Base-by-base conservation (phyloP, 2,329 filamentous ascomycete species). In the Ilyonectria mors-panacis region DNA sequence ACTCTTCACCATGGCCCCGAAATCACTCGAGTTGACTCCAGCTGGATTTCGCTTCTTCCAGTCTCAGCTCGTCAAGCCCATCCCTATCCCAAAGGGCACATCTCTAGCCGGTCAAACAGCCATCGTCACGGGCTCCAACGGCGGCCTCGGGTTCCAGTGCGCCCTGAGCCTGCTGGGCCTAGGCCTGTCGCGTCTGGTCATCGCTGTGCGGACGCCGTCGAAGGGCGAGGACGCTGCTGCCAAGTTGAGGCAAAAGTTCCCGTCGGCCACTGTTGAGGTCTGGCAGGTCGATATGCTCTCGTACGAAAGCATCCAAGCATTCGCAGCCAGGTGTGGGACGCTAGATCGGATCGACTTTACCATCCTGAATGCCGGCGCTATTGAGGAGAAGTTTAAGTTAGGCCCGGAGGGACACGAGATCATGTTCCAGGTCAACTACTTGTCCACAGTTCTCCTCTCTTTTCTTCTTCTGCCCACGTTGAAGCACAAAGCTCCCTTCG, bases 81-180 rank as follows among this genome's bases (percentile, higher is more conserved):
- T 70, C 3, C 69, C 68, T n/a, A 69, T 73, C 1, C 72, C 74
- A 2, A 65, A 67, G 1, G 63, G 65, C 4, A 69, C 70, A 9
- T 66, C 77, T 39, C 70, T 85, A 15, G 71, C 76, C 1, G 77
- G 78, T 1, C 76, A 83, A 63, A 81, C 80, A 0, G 82, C 83
- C 53, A 83, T 88, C 45, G 77, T 88, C 15, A 87, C 86, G 0
- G 87, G 87, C 1, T 76, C 80, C 21, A 88, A 86, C 65, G 76
- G 73, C 0, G 87, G 87, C 0, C 76, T 89, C 0, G 86, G 87
- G 1, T 78, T 85, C n/a, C 83, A 85, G 65, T 75, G 81, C 1
- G 77, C 81, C 15, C 73, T 76, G 0, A 82, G 84, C 45, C 77
- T 87, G 28, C 77, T 84, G 2, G 68, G 73, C 0, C 69, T 82